Base-by-base conservation (phyloP, 1,284 basidiomycete species). In the Moniliophthora roreri region DNA sequence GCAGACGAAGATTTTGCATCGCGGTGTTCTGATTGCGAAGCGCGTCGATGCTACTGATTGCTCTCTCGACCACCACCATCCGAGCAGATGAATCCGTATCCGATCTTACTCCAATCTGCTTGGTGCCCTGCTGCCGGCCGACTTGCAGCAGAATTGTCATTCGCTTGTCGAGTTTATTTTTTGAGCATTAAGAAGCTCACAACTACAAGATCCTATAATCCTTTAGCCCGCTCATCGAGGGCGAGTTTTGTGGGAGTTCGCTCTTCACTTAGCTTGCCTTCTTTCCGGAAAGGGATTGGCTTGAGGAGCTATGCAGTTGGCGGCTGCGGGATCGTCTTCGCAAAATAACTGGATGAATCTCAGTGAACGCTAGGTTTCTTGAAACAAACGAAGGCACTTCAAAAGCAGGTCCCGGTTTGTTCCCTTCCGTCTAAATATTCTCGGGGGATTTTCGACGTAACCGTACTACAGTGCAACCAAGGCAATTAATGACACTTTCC, bases 111-210 rank as follows among this genome's bases (percentile, higher is more conserved):
- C n/a, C n/a, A n/a, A n/a, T n/a, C n/a, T n/a, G n/a, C n/a, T n/a
- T n/a, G n/a, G n/a, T n/a, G n/a, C n/a, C n/a, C n/a, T n/a, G 21
- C 20, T 6, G 53, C 58, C 26, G 57, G 52, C 24, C 53, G 53
- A 35, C 58, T 58, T 35, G 53, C 39, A 11, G 58, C 58, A 21
- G 64, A 62, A 41, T 41, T 58, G 15, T 67, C 68, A 3, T 23
- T 54, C 15, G 53, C 54, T 21, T 66, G 60, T 15, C 67, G 59
- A 26, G n/a, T n/a, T n/a, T 45, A 57, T 54, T 68, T 69, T 62
- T 77, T 73, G 24, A 77, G 62, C 35, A 75, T 62, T 37, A 74
- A 62, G 61, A 76, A 76, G 18, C 72, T 74, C 11, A 70, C 57
- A 2, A 76, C 64, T 8, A 72, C 68, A 1, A 66, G 51, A 46